Evolutionary conservation across 257 asterid genomes (phyloP).

Genomic region (Solanum chilense): DNA sequence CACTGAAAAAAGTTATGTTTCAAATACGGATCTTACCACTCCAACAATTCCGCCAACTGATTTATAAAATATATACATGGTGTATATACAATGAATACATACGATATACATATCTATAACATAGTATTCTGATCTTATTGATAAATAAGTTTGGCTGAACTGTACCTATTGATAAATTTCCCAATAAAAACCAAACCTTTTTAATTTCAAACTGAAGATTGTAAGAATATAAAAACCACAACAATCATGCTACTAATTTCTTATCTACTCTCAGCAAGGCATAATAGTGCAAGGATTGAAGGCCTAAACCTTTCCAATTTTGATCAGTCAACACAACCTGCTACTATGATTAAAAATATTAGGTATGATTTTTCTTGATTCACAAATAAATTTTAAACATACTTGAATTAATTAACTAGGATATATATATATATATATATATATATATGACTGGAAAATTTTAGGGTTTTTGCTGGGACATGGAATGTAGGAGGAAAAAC

Average conservation of each 20-base stretch:
- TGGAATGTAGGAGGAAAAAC: conserved; percentile 95
- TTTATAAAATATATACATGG: too few relatives aligned
- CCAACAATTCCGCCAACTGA: too few relatives aligned
- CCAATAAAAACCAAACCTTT: background rate
- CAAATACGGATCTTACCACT: too few relatives aligned
- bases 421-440: background rate
- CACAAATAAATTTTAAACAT: background rate
- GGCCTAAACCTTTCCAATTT: conserved; percentile 44
- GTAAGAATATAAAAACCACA: background rate
- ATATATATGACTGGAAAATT: background rate
- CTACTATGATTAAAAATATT: conserved; percentile 39
- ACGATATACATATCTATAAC: too few relatives aligned
- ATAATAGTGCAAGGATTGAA: conserved; percentile 33
- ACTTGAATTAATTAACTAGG: background rate
- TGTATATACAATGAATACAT: too few relatives aligned
- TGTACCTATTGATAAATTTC: background rate
- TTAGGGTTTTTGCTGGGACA: conserved; percentile 77
- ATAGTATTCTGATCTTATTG: too few relatives aligned
- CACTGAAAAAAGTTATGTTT: background rate
- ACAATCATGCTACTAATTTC: background rate
- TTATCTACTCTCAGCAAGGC: conserved; percentile 53
- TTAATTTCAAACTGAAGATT: background rate
- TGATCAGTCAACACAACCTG: conserved; percentile 37
- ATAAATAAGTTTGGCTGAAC: background rate
- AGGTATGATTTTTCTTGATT: conserved; percentile 29